Percentiles rank a stretch among this genome's conserved stretches.
These are phyloP conservation scores for Scortechinia acanthostroma DNA, from an alignment of 2,329 filamentous ascomycete species.

Conservation along the genomic window DNA sequence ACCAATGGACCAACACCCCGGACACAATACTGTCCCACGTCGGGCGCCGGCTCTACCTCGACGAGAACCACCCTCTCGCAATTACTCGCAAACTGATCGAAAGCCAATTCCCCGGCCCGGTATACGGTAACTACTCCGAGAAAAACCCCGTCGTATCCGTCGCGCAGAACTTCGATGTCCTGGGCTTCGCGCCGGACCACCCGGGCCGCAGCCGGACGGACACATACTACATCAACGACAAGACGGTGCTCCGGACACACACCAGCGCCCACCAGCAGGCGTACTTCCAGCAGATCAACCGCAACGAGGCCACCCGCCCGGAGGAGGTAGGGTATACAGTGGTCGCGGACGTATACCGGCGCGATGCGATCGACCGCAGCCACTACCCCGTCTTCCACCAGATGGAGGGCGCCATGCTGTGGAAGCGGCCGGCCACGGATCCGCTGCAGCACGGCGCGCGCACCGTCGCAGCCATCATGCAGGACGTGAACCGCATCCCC, in stretches of 20 bases:
- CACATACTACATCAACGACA: conserved; percentile 87
- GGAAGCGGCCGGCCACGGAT: conserved; percentile 56
- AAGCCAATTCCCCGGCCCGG: conserved; percentile 70
- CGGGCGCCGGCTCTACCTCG: conserved; percentile 73
- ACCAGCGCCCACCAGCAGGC: conserved; percentile 85
- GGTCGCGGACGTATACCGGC: conserved; percentile 86
- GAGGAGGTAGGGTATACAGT: conserved; percentile 71
- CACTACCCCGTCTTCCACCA: conserved; percentile 98
- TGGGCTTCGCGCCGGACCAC: conserved; percentile 83
- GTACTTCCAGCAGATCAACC: conserved; percentile 57
- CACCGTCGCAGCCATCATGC: conserved; percentile 58
- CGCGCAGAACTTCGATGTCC: conserved; percentile 88
- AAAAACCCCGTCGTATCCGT: conserved; percentile 80
- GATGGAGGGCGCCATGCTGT: conserved; percentile 90
- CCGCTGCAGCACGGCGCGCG: conserved; percentile 39
- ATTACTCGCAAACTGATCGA: conserved; percentile 92
- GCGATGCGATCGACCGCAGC: conserved; percentile 88
- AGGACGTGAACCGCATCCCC: conserved; percentile 66
- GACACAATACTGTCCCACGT: neutral
- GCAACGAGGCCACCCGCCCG: conserved; percentile 38
- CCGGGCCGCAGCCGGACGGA: conserved; percentile 81
- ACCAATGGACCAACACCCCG: neutral
- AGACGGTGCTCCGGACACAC: conserved; percentile 82
- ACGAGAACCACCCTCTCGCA: conserved; percentile 79
- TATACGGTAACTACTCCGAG: conserved; percentile 70